Percentiles rank a stretch among this genome's conserved stretches.
Evolutionary conservation across 202 grass and related monocot species (phyloP).

Genomic region (Elaeis oleifera): DNA sequence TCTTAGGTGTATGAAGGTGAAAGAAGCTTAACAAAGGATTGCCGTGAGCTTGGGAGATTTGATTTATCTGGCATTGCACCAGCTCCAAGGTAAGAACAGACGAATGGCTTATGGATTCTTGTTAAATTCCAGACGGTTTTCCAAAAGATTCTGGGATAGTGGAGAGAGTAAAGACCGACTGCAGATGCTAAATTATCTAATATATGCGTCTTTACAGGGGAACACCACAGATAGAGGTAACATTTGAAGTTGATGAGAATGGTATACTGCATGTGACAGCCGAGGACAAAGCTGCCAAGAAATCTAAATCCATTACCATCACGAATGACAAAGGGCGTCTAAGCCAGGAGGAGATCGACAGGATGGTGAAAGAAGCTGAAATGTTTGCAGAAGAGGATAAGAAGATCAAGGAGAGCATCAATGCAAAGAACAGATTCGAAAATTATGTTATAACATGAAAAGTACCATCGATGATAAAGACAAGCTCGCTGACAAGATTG

Average conservation of each 20-base stretch:
- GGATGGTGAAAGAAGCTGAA: constrained; percentile 56
- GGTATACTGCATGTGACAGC: constrained; percentile 49
- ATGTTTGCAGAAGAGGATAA: constrained; percentile 46
- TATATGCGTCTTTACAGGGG: constrained; percentile 18
- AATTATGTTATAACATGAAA: constrained; percentile 49
- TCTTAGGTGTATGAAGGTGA: constrained; percentile 43
- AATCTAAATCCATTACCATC: constrained; percentile 43
- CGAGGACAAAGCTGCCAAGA: constrained; percentile 31
- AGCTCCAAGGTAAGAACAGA: constrained; percentile 23
- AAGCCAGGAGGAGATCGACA: constrained; percentile 59
- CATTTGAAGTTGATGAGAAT: constrained; percentile 56
- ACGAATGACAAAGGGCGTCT: constrained; percentile 41
- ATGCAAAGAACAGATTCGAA: constrained; percentile 44
- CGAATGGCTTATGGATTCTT: too few species aligned
- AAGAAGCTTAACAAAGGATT: constrained; percentile 49
- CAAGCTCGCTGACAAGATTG: constrained; percentile 26
- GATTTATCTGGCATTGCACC: constrained; percentile 47
- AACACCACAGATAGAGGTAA: constrained; percentile 54
- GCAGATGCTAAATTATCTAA: too few species aligned
- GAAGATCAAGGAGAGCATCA: constrained; percentile 35
- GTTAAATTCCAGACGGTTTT: too few species aligned
- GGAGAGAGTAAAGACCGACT: too few species aligned
- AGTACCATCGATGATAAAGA: constrained; percentile 14
- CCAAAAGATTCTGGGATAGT: too few species aligned
- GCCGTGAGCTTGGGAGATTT: constrained; percentile 50